phyloP scores from a whole-genome alignment of 129 eudicot genomes.

The Logfia minima region DNA sequence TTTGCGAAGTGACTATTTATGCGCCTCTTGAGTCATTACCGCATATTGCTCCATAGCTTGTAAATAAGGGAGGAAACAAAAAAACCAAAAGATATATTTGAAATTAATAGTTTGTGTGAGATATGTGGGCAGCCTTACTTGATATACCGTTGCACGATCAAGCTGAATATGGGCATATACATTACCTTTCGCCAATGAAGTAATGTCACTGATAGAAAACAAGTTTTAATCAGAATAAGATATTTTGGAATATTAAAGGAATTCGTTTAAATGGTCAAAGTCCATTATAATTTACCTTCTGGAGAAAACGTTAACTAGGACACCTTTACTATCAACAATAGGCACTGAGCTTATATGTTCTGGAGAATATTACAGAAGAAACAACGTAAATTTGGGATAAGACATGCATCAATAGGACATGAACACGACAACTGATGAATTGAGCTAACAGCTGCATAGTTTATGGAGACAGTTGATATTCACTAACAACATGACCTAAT shows the following conservation, averaged over 20 bases:
- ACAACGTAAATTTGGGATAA: too few relatives aligned
- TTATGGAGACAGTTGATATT: too few relatives aligned
- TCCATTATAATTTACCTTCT: conserved; percentile 47
- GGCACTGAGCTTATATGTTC: conserved; percentile 70
- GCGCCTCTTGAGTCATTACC: too few relatives aligned
- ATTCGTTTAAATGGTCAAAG: neutral
- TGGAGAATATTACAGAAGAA: conserved; percentile 13
- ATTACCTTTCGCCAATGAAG: conserved; percentile 51
- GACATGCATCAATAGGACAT: too few relatives aligned
- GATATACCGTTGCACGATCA: conserved; percentile 53
- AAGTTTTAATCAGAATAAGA: neutral
- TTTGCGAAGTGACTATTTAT: too few relatives aligned
- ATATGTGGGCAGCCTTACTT: conserved; percentile 37
- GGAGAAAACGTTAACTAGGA: conserved; percentile 46
- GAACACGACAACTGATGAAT: too few relatives aligned
- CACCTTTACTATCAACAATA: conserved; percentile 53
- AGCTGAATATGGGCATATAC: conserved; percentile 58
- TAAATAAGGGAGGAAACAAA: neutral
- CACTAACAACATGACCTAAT: too few relatives aligned
- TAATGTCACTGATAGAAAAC: conserved; percentile 47
- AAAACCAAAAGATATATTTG: too few relatives aligned
- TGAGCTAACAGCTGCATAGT: too few relatives aligned
- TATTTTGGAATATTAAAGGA: neutral
- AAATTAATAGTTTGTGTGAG: too few relatives aligned
- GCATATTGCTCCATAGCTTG: too few relatives aligned